Percentiles rank a stretch among this genome's conserved stretches.
Evolutionary conservation across 1,139 yeast genomes (phyloP).

Genomic region (Hyphopichia fennica): DNA sequence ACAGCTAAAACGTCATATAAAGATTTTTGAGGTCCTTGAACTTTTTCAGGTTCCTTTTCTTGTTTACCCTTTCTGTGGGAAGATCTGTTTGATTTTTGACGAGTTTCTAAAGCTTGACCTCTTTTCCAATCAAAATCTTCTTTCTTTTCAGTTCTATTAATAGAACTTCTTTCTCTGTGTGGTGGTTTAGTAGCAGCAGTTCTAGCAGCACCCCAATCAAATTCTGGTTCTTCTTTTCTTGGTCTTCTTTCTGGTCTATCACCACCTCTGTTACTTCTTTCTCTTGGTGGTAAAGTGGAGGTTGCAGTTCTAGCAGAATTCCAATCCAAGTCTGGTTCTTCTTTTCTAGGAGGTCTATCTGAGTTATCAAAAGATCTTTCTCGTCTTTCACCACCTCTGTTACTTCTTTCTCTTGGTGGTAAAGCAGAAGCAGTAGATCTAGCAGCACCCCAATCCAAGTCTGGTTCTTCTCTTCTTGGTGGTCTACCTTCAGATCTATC

Average conservation of each 20-base stretch:
- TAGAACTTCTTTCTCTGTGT: slow-evolving; percentile 37
- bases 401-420: slow-evolving; percentile 32
- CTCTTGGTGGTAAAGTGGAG: slow-evolving; percentile 28
- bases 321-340: slow-evolving; percentile 40
- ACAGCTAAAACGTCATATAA: slow-evolving; percentile 64
- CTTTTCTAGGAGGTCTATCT: slow-evolving; percentile 21
- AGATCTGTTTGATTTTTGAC: slow-evolving; percentile 14
- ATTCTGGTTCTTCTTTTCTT: slow-evolving; percentile 49
- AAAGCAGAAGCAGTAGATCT: slow-evolving; percentile 35
- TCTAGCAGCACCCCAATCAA: slow-evolving; percentile 66
- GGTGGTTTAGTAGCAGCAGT: slow-evolving; percentile 31
- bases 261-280: slow-evolving; percentile 13
- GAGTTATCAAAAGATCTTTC: slow-evolving; percentile 7
- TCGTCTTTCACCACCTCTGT: slow-evolving; percentile 16
- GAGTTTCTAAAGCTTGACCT: slow-evolving; percentile 31
- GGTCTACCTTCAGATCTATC: slow-evolving; percentile 25
- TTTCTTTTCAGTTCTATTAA: slow-evolving; percentile 17
- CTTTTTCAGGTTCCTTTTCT: slow-evolving; percentile 30
- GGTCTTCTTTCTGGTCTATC: slow-evolving; percentile 37
- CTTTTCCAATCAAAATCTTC: slow-evolving; percentile 33
- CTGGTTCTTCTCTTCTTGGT: slow-evolving; percentile 25
- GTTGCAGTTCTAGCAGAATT: slow-evolving; percentile 29
- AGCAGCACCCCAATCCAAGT: slow-evolving; percentile 62
- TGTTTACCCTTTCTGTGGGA: slow-evolving; percentile 14
- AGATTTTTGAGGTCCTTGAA: slow-evolving; percentile 53